A percentile compares a stretch with the other conserved stretches of the same genome.
Conservation (phyloP, 2,329 filamentous ascomycete genomes). For the Neofusicoccum cordaticola region DNA sequence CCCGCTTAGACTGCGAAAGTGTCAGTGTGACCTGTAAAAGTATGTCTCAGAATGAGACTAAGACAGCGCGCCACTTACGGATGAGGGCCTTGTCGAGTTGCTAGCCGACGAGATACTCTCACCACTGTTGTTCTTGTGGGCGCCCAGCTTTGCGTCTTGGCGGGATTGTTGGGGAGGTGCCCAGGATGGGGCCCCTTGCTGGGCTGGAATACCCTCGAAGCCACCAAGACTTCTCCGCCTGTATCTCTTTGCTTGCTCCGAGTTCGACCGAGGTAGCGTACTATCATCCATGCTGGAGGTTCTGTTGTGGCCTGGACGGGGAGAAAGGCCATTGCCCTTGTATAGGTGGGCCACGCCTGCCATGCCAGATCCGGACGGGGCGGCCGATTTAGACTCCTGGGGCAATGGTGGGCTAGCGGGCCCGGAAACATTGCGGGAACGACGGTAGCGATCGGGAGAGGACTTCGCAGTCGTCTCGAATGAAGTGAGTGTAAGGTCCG, state of each 20-base stretch:
- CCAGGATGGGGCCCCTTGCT: conserved; percentile 19
- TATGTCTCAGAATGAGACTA: not conserved
- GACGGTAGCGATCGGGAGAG: conserved; percentile 80
- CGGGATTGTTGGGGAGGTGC: conserved; percentile 22
- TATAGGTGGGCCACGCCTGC: conserved; percentile 57
- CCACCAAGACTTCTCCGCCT: conserved; percentile 80
- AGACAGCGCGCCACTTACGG: conserved; percentile 26
- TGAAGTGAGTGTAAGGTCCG: conserved; percentile 55
- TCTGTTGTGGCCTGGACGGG: conserved; percentile 52
- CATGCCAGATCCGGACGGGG: conserved; percentile 54
- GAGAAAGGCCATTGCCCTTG: conserved; percentile 23
- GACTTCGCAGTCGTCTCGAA: conserved; percentile 61
- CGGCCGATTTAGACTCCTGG: conserved; percentile 35
- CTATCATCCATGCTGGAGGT: conserved; percentile 68
- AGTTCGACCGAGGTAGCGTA: conserved; percentile 57
- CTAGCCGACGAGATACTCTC: conserved; percentile 35
- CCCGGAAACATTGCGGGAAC: conserved; percentile 36
- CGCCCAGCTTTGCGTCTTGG: conserved; percentile 30
- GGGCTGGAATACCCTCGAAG: conserved; percentile 42
- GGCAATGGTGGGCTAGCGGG: conserved; percentile 12
- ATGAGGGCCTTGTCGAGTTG: conserved; percentile 30
- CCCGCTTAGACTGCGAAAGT: conserved; percentile 8
- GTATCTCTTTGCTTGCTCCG: conserved; percentile 72
- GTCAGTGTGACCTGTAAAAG: not conserved
- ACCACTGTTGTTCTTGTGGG: conserved; percentile 34